These are phyloP conservation scores for Claviceps sp. DNA, from an alignment of 2,329 filamentous ascomycete species.

Conservation along the genomic window DNA sequence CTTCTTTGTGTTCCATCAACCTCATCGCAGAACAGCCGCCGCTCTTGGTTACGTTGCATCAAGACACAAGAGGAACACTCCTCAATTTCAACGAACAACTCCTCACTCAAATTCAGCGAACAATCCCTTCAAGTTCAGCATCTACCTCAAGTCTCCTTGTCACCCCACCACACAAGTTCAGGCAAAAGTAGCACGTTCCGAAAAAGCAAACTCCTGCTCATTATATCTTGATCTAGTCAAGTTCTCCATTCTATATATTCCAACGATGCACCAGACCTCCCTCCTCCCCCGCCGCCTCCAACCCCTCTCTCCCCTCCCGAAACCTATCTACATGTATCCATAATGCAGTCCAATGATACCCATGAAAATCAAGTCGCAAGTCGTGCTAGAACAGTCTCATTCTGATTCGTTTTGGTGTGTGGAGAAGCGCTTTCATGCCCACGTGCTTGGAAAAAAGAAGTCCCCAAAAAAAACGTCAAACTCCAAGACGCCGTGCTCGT, in stretches of 20 bases:
- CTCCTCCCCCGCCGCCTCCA: not conserved
- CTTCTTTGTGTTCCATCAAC: too few relatives aligned
- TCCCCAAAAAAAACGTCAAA: slow-evolving; percentile 16
- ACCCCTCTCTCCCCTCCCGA: too few relatives aligned
- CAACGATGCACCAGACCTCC: not conserved
- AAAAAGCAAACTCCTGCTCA: not conserved
- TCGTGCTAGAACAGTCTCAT: slow-evolving; percentile 19
- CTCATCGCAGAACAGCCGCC: too few relatives aligned
- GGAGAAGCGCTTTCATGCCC: slow-evolving; percentile 36
- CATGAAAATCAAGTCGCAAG: slow-evolving; percentile 11
- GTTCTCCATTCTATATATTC: not conserved
- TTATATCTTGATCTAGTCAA: not conserved
- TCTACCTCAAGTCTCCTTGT: too few relatives aligned
- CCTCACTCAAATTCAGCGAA: too few relatives aligned
- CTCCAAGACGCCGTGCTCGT: slow-evolving; percentile 41
- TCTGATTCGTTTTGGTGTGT: slow-evolving; percentile 20
- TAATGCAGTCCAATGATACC: not conserved
- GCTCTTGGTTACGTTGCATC: too few relatives aligned
- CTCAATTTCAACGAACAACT: too few relatives aligned
- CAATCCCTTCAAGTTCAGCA: too few relatives aligned
- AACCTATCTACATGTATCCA: too few relatives aligned
- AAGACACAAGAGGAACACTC: too few relatives aligned
- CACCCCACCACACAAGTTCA: too few relatives aligned
- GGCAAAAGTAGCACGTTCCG: not conserved
- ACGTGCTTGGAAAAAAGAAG: slow-evolving; percentile 29